Conservation (phyloP, 805 yeast species). For the Cyberlindnera galapagoensis region DNA sequence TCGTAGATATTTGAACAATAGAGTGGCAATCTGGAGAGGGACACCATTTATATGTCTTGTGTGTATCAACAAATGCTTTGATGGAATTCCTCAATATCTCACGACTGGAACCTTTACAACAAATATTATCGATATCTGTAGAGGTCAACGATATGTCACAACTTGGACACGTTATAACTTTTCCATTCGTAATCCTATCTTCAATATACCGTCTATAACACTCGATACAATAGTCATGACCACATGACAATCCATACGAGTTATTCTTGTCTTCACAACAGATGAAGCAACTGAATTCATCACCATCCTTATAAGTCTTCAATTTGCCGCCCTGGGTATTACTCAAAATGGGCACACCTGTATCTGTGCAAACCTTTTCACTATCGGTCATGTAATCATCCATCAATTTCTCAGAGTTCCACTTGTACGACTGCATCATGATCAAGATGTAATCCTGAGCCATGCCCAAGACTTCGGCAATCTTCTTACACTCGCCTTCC, state of each 20-base stretch:
- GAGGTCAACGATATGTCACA: constrained; percentile 35
- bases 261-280: constrained; percentile 56
- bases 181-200: constrained; percentile 36
- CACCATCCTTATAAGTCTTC: constrained; percentile 14
- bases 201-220: constrained; percentile 63
- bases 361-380: constrained; percentile 26
- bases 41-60: constrained; percentile 60
- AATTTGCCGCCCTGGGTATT: background rate
- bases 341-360: constrained; percentile 24
- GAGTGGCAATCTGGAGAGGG: constrained; percentile 76
- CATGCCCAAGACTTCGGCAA: constrained; percentile 32
- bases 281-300: constrained; percentile 52
- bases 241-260: constrained; percentile 55
- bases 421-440: constrained; percentile 41
- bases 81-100: constrained; percentile 32
- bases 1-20: constrained; percentile 37
- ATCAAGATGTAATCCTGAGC: constrained; percentile 34
- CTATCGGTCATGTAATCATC: constrained; percentile 47
- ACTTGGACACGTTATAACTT: constrained; percentile 60
- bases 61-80: constrained; percentile 45
- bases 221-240: constrained; percentile 59
- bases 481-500: constrained; percentile 25
- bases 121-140: constrained; percentile 35
- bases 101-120: constrained; percentile 28
- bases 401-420: constrained; percentile 54